Percentiles rank a stretch among this genome's conserved stretches.
Conservation (phyloP, 2,329 filamentous ascomycete genomes). For the Hortaea sp. region DNA sequence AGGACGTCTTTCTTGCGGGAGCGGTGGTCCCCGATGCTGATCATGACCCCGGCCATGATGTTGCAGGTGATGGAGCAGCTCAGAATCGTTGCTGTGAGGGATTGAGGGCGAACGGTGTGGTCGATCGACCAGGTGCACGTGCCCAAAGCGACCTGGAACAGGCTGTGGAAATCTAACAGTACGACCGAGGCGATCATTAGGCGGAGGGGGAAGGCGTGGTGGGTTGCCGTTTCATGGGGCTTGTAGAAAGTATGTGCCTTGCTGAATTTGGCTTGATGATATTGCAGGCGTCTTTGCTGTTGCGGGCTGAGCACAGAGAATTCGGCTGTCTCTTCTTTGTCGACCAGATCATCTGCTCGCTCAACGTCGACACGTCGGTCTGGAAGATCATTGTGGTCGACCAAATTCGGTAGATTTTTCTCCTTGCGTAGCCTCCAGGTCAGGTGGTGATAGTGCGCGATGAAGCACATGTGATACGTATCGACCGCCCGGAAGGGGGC, state of each 20-base stretch:
- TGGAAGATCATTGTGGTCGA: constrained; percentile 61
- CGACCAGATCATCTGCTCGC: constrained; percentile 28
- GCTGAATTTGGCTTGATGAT: constrained; percentile 71
- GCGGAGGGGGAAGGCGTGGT: constrained; percentile 66
- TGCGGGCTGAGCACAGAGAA: constrained; percentile 52
- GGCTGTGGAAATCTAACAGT: constrained; percentile 67
- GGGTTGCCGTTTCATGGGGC: constrained; percentile 74
- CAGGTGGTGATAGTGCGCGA: constrained; percentile 59
- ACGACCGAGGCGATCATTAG: constrained; percentile 69
- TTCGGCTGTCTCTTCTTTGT: constrained; percentile 39
- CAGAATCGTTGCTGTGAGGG: constrained; percentile 71
- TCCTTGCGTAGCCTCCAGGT: constrained; percentile 53
- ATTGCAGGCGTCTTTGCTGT: constrained; percentile 60
- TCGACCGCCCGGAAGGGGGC: constrained; percentile 67
- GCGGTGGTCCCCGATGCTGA: constrained; percentile 63
- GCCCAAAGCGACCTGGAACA: constrained; percentile 71
- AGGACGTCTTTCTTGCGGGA: constrained; percentile 81
- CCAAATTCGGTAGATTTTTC: constrained; percentile 52
- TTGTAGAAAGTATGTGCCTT: constrained; percentile 85
- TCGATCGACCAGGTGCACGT: constrained; percentile 69
- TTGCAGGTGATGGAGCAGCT: constrained; percentile 70
- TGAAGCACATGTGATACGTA: constrained; percentile 80
- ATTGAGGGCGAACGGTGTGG: constrained; percentile 58
- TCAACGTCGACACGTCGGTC: constrained; percentile 19
- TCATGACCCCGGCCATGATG: constrained; percentile 64